A percentile compares a stretch with the other conserved stretches of the same genome.
Evolutionary conservation across 345 rosid genomes (phyloP).

Genomic region (Aethionema arabicum): DNA sequence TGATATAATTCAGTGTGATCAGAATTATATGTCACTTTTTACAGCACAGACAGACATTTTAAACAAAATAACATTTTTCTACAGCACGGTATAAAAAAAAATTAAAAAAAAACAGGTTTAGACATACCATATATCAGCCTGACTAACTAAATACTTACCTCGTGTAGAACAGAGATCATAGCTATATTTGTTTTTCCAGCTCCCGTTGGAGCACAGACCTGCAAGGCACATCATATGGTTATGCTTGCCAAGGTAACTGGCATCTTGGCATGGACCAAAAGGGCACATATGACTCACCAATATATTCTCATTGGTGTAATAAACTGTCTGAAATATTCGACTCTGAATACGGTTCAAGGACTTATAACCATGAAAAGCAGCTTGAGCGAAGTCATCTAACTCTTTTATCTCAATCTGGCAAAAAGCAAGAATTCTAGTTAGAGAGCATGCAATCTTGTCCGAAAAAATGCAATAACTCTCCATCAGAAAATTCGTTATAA

Average conservation of each 20-base stretch:
- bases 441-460: slow-evolving; percentile 24
- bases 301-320: slow-evolving; percentile 86
- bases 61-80: slow-evolving; percentile 3
- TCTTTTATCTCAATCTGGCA: slow-evolving; percentile 90
- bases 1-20: slow-evolving; percentile 13
- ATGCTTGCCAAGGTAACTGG: slow-evolving; percentile 24
- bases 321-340: slow-evolving; percentile 89
- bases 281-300: slow-evolving; percentile 56
- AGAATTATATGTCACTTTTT: slow-evolving; percentile 8
- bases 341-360: slow-evolving; percentile 91
- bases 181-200: slow-evolving; percentile 99
- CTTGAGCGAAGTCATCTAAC: slow-evolving; percentile 91
- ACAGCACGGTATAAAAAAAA: slow-evolving; percentile 2
- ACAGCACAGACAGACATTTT: slow-evolving; percentile 1
- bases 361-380: slow-evolving; percentile 94
- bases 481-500: not conserved
- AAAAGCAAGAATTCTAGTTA: slow-evolving; percentile 27
- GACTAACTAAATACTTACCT: slow-evolving; percentile 46
- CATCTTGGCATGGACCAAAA: slow-evolving; percentile 18
- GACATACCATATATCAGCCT: slow-evolving; percentile 18
- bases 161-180: slow-evolving; percentile 89
- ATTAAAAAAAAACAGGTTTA: slow-evolving; percentile 7
- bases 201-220: slow-evolving; percentile 99
- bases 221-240: slow-evolving; percentile 36
- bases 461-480: slow-evolving; percentile 19